Percentiles rank a stretch among this genome's conserved stretches.
Evolutionary conservation across 2,329 filamentous ascomycete species (phyloP).

Genomic region (Didymella sp.): DNA sequence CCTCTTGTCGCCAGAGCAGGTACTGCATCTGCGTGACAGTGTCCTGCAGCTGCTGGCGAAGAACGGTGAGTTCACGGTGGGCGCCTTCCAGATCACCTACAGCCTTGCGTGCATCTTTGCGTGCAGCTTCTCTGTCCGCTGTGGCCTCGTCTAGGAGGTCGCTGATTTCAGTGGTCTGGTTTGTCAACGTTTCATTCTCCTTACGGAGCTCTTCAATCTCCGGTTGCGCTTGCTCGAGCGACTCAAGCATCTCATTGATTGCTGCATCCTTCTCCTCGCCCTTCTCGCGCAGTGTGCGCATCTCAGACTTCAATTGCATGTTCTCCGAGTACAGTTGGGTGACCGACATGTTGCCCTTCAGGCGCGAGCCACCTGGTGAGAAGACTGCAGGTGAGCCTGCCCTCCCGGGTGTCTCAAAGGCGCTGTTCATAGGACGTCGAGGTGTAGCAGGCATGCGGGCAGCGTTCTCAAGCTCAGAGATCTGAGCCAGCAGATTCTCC

Average conservation of each 20-base stretch:
- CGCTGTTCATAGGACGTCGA: slow-evolving; percentile 59
- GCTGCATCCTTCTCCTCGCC: slow-evolving; percentile 77
- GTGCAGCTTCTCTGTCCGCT: slow-evolving; percentile 78
- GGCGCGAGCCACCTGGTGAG: slow-evolving; percentile 62
- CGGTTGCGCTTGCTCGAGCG: slow-evolving; percentile 84
- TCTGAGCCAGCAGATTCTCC: slow-evolving; percentile 65
- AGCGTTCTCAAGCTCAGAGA: slow-evolving; percentile 52
- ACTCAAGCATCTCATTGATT: slow-evolving; percentile 83
- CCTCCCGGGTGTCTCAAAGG: slow-evolving; percentile 58
- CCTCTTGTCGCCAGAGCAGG: slow-evolving; percentile 84
- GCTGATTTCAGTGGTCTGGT: slow-evolving; percentile 79
- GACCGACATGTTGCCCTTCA: slow-evolving; percentile 62
- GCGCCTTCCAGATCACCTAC: slow-evolving; percentile 72
- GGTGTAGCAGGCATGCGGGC: slow-evolving; percentile 58
- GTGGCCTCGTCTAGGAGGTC: slow-evolving; percentile 82
- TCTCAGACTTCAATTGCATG: slow-evolving; percentile 69
- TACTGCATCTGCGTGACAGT: slow-evolving; percentile 89
- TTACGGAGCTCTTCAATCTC: slow-evolving; percentile 85
- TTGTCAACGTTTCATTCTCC: slow-evolving; percentile 80
- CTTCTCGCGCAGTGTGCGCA: slow-evolving; percentile 75
- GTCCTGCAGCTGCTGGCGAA: slow-evolving; percentile 87
- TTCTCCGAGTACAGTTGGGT: slow-evolving; percentile 71
- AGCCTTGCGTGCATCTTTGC: slow-evolving; percentile 78
- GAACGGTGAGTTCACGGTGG: slow-evolving; percentile 73
- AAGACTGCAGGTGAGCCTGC: slow-evolving; percentile 59